Percentiles rank a stretch among this genome's conserved stretches.
Conservation (phyloP, 306 rosid species). For the Argentina anserina region DNA sequence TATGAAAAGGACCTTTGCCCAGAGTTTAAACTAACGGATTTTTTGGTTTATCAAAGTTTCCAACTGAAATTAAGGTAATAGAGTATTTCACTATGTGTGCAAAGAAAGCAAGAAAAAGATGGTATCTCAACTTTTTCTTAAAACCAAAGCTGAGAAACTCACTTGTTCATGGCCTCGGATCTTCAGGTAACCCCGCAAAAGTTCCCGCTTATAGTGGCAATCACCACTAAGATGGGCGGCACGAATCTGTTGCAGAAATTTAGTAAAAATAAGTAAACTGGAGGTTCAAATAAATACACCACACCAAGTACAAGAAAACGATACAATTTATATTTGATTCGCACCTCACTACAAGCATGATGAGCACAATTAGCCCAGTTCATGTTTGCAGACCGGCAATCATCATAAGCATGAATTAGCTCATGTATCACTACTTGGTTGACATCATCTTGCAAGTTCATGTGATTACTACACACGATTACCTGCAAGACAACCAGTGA, state of each 20-base stretch:
- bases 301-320: constrained; percentile 1
- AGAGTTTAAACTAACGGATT: background rate
- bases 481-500: constrained; percentile 40
- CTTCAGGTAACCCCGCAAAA: constrained; percentile 56
- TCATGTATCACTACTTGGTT: constrained; percentile 76
- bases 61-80: background rate
- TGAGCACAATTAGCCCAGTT: constrained; percentile 87
- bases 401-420: constrained; percentile 83
- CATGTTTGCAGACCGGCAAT: constrained; percentile 75
- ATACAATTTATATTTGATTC: background rate
- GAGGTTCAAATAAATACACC: background rate
- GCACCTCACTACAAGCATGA: constrained; percentile 94
- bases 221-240: constrained; percentile 92
- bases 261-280: background rate
- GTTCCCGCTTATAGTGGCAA: constrained; percentile 85
- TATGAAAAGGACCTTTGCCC: background rate
- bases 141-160: constrained; percentile 7
- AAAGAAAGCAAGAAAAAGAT: background rate
- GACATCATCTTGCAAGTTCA: constrained; percentile 66
- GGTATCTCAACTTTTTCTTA: background rate
- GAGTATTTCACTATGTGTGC: background rate
- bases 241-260: constrained; percentile 55
- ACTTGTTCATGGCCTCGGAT: constrained; percentile 84
- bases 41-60: background rate
- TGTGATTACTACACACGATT: constrained; percentile 62